Evolutionary conservation across 225 moss, liverwort and hornwort genomes (phyloP), one percentile per base, ranked within the genome.

Genomic region (Physcomitrellopsis africana): DNA sequence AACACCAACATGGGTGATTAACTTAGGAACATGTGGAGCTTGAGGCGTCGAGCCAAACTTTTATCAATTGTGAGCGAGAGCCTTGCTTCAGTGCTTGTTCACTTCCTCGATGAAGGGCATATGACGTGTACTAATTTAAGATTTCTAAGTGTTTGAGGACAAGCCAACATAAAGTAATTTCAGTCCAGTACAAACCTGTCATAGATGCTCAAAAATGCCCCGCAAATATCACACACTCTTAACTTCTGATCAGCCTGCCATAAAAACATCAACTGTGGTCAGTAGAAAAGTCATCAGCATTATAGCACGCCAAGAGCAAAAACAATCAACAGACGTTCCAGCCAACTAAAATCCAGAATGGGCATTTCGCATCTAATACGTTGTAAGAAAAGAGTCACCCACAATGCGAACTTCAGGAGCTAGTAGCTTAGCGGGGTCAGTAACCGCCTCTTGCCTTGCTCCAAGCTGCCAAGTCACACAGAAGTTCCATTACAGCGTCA

Each of bases 341-440:
- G 37, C 29, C 24, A 62, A 70, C 60, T 37, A 54, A 32, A 70
- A 52, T 73, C 22, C 17, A 65, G 22, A 72, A 72, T 53, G 46
- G 42, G 68, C 18, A 73, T 26, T 59, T 44, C 60, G 22, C 27
- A 17, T 19, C 70, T 3, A 75, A 17, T 49, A 11, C 1, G 67
- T 7, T 48, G 58, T 45, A 73, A 29, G 64, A 43, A 53, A 45
- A 56, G 45, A 24, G 69, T 37, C 60, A 80, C 92, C 72, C 58
- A 96, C 93, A 85, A 96, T 96, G 68, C 95, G 93, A 76, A 93
- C 93, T 81, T 96, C 95, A 55, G 93, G 91, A 74, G 88, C 90
- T 52, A 93, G 83, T 46, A 90, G 54, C 81, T 96, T 96, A 8
- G 95, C 86, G 65, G 93, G 89, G 74, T 96, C 93, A 15, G 82